phyloP scores from a whole-genome alignment of 2,329 filamentous ascomycete genomes.

The Fusarium subglutinans region DNA sequence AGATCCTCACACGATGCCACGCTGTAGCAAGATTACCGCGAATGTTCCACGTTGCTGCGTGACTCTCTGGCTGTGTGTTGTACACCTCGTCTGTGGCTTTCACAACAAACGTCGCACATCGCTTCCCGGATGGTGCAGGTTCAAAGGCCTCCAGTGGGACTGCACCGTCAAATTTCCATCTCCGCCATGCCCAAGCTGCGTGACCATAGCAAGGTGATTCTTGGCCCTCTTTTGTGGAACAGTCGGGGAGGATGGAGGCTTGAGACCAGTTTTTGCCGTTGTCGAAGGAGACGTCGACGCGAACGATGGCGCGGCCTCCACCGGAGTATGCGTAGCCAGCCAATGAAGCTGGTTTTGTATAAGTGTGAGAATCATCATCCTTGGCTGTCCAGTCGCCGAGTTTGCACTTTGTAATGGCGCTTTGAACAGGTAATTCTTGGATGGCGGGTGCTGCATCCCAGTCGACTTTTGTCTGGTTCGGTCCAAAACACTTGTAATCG shows the following conservation, averaged over 20 bases:
- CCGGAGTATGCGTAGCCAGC: conserved; percentile 75
- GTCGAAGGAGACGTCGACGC: conserved; percentile 74
- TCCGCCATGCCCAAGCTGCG: conserved; percentile 70
- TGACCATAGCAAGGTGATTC: conserved; percentile 51
- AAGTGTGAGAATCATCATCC: neutral
- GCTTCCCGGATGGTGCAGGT: conserved; percentile 5
- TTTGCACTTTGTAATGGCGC: conserved; percentile 66
- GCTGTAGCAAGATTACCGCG: conserved; percentile 73
- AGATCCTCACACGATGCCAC: conserved; percentile 67
- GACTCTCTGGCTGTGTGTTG: conserved; percentile 71
- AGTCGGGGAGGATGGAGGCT: conserved; percentile 65
- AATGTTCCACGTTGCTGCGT: conserved; percentile 69
- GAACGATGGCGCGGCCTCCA: conserved; percentile 70
- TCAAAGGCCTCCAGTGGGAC: conserved; percentile 50
- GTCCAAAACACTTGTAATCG: conserved; percentile 76
- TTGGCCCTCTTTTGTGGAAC: conserved; percentile 41
- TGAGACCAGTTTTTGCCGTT: conserved; percentile 72
- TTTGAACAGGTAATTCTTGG: conserved; percentile 74
- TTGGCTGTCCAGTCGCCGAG: conserved; percentile 50
- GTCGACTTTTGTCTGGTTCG: conserved; percentile 67
- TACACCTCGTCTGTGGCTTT: conserved; percentile 74
- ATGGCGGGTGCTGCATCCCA: conserved; percentile 72
- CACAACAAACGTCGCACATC: conserved; percentile 65
- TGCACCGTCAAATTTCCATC: conserved; percentile 67
- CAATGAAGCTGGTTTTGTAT: conserved; percentile 50